These are phyloP conservation scores for Sphaerobolus stellatus DNA, from an alignment of 1,284 basidiomycete species.

Conservation along the genomic window DNA sequence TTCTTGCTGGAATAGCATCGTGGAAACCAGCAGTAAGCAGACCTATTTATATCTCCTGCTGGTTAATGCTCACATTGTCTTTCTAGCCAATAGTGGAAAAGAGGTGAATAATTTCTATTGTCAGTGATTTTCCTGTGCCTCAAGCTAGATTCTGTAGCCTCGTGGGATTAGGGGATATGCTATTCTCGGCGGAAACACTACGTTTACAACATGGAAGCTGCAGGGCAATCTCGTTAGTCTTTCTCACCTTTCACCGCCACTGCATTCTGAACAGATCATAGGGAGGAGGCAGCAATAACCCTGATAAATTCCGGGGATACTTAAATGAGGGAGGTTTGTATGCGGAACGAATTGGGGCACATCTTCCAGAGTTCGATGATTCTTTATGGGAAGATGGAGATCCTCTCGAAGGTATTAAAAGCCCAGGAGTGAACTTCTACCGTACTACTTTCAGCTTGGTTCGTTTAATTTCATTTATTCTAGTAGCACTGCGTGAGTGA, in stretches of 20 bases:
- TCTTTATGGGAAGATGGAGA: constrained; percentile 39
- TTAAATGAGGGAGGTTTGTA: constrained; percentile 55
- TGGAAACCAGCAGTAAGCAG: constrained; percentile 46
- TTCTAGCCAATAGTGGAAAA: constrained; percentile 45
- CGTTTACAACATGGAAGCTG: constrained; percentile 47
- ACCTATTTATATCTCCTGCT: neutral
- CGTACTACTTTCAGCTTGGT: constrained; percentile 49
- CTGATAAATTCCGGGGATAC: constrained; percentile 48
- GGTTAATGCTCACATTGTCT: constrained; percentile 2
- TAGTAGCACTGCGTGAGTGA: neutral
- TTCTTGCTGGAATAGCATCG: constrained; percentile 33
- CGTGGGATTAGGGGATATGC: constrained; percentile 50
- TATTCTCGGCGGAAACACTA: constrained; percentile 41
- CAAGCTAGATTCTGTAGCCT: constrained; percentile 26
- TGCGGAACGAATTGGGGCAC: constrained; percentile 52
- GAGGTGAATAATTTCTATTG: constrained; percentile 28
- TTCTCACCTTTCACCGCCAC: neutral
- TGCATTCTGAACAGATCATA: constrained; percentile 17
- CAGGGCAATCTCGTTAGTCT: constrained; percentile 49
- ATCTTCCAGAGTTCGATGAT: constrained; percentile 51
- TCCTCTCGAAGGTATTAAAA: constrained; percentile 34
- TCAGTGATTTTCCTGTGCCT: neutral
- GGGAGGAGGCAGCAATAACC: constrained; percentile 45
- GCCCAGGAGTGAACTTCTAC: constrained; percentile 53
- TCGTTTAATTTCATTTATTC: constrained; percentile 8